Evolutionary conservation across 345 rosid species (phyloP), one percentile per base, ranked within the genome.

Genomic region (Isatis tinctoria): DNA sequence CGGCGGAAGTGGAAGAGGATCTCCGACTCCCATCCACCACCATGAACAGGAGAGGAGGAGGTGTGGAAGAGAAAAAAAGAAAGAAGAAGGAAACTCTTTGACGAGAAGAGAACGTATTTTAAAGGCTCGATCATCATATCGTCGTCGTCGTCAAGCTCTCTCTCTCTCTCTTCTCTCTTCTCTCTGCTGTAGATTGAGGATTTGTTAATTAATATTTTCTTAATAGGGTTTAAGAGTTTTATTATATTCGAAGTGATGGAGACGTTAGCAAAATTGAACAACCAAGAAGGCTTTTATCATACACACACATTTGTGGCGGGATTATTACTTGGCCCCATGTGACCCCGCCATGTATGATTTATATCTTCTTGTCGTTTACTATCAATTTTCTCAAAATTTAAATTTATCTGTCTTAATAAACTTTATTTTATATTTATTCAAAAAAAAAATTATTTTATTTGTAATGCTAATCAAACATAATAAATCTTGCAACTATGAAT

Each of bases 11-110:
- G 69, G 67, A 20, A 66, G 70, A 75, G 85, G 65, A 37, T 59
- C 68, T 43, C 61, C 67, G 72, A 60, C 80, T 73, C 74, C 85
- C 87, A 82, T 82, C 61, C 78, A 63, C 72, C 85, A 79, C 72
- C 85, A 79, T 82, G 77, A 85, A 82, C 71, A 67, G 59, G 16
- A 60, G 67, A 41, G 69, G 67, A 49, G 33, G 30, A 49, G 33
- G 30, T 2, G 51, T 8, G 39, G 49, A 33, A 60, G 52, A 43
- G 56, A 27, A 54, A 53, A 66, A 45, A 71, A 28, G 22, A 70
- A 67, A 69, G 64, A 73, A 77, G 82, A 81, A 82, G 80, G 75
- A 11, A 37, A 47, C 74, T 83, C 88, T 82, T 79, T 54, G 56
- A 73, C 52, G 35, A 36, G 39, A 30, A 47, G 67, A 56, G 32